Evolutionary conservation across 805 yeast genomes (phyloP), one percentile per base, ranked within the genome.

Genomic region (Wickerhamiella spandovensis): DNA sequence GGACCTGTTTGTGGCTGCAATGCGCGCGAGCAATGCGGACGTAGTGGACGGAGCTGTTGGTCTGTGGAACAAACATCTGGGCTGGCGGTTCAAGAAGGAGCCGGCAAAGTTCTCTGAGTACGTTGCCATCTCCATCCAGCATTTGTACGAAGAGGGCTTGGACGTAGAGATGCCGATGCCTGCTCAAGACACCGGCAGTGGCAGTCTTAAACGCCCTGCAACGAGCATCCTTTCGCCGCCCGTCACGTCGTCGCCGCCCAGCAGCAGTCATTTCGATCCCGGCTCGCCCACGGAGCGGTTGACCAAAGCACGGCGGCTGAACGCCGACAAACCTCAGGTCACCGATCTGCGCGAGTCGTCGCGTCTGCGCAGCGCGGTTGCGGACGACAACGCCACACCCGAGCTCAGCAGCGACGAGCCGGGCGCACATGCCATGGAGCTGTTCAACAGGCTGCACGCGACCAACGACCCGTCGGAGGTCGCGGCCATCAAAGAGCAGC

Each of bases 391-490:
- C 6, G 38, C 38, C 17, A 46, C 48, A 17, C 48, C 48, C 13
- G 42, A 39, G 22, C 12, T 37, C 24, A 37, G 43, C 37, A 46
- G 48, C 37, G 48, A 46, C 17, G 43, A 46, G 35, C 48, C 48
- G 17, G 50, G 50, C 21, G 23, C 35, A 9, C 28, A 42, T 15
- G 50, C 50, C 24, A 42, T 47, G 50, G 46, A 47, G 22, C 50
- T 47, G 41, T 41, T 47, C 28, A 30, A 24, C n/a, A 17, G 21
- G 23, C 46, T 47, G 23, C 50, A 47, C 20, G 32, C 18, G 1
- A 38, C 50, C 18, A 6, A 8, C 22, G 50, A 47, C 22, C 43
- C 42, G 3, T 2, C 5, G 13, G 35, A 24, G 18, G 17, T 42
- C 6, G 50, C n/a, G 46, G 12, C 23, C 3, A 41, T 47, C 22